Percentiles rank a stretch among this genome's conserved stretches.
Conservation (phyloP, 164 flowering plant genomes). For the Santalum album region DNA sequence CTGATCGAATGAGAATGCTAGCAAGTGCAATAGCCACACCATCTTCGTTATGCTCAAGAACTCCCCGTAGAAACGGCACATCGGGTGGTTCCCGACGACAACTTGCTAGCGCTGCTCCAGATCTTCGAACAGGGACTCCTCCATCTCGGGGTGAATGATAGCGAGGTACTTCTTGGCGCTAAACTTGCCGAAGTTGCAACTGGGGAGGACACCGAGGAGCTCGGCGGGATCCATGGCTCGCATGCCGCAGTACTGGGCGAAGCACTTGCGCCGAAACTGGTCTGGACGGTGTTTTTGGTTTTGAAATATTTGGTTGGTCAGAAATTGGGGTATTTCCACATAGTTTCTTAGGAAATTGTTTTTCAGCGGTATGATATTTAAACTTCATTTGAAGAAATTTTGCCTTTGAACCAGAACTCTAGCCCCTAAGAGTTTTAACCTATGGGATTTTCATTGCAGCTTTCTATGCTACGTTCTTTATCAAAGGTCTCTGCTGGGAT, state of each 20-base stretch:
- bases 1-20: constrained; percentile 80
- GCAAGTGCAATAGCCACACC: constrained; percentile 82
- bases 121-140: constrained; percentile 79
- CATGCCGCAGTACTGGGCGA: constrained; percentile 69
- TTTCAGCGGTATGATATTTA: constrained; percentile 53
- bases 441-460: constrained; percentile 36
- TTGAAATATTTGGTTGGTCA: constrained; percentile 33
- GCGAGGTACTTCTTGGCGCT: constrained; percentile 65
- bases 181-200: constrained; percentile 73
- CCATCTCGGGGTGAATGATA: constrained; percentile 86
- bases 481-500: constrained; percentile 31
- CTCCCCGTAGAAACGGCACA: constrained; percentile 64
- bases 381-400: constrained; percentile 56
- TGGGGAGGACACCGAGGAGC: constrained; percentile 75
- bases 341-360: constrained; percentile 37
- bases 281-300: constrained; percentile 37
- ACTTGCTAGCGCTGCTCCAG: constrained; percentile 58
- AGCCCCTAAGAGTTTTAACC: constrained; percentile 51
- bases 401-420: constrained; percentile 34
- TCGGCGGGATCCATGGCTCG: too few relatives aligned
- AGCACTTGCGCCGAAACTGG: constrained; percentile 56
- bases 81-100: constrained; percentile 62
- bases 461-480: constrained; percentile 48
- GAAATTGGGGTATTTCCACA: constrained; percentile 22
- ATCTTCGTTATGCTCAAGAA: constrained; percentile 72